These are phyloP conservation scores for Teratosphaeriaceae sp. DNA, from an alignment of 2,329 filamentous ascomycete genomes.

Conservation along the genomic window DNA sequence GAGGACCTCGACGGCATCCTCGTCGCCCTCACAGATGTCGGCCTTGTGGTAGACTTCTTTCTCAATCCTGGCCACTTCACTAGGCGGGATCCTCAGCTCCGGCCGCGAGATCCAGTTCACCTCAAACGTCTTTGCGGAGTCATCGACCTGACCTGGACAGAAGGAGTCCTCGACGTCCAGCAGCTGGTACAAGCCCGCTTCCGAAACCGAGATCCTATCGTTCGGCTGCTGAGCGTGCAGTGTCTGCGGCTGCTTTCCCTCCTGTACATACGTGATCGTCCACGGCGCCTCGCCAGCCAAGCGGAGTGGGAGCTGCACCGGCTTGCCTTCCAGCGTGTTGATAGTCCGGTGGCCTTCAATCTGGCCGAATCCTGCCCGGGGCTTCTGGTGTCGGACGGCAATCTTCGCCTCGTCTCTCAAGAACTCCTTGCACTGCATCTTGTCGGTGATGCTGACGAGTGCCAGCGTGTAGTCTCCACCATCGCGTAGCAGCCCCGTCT, in stretches of 20 bases:
- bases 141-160: constrained; percentile 76
- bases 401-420: constrained; percentile 81
- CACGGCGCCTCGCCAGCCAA: constrained; percentile 79
- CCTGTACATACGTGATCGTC: constrained; percentile 63
- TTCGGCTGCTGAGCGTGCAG: constrained; percentile 32
- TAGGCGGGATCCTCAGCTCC: constrained; percentile 54
- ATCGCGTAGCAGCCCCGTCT: constrained; percentile 64
- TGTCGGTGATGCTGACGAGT: constrained; percentile 79
- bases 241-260: constrained; percentile 29
- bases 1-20: constrained; percentile 77
- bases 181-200: constrained; percentile 68
- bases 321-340: constrained; percentile 68
- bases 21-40: constrained; percentile 88
- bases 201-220: constrained; percentile 22
- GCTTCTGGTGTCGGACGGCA: constrained; percentile 78
- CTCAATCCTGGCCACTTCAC: constrained; percentile 52
- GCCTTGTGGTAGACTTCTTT: constrained; percentile 60
- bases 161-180: constrained; percentile 67
- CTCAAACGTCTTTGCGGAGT: constrained; percentile 65
- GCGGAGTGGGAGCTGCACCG: constrained; percentile 70
- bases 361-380: constrained; percentile 76
- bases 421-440: constrained; percentile 76
- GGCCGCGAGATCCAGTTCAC: constrained; percentile 84
- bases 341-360: constrained; percentile 73
- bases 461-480: constrained; percentile 89